These are phyloP conservation scores for Aureobasidium sp. DNA, from an alignment of 2,329 filamentous ascomycete genomes.

Conservation along the genomic window DNA sequence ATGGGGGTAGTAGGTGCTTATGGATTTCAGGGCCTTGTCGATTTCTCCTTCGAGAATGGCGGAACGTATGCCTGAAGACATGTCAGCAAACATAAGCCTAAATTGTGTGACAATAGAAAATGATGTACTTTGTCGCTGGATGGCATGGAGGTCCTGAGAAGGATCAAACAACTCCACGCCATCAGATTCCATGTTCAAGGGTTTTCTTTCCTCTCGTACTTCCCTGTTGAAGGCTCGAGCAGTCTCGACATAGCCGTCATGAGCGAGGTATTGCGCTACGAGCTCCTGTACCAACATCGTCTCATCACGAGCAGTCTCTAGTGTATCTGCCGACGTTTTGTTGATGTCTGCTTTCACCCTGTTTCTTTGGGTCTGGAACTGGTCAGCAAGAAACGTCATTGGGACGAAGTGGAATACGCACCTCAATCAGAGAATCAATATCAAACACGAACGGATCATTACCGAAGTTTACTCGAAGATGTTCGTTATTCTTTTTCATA, in stretches of 20 bases:
- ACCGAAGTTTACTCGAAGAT: constrained; percentile 54
- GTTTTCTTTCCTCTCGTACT: constrained; percentile 62
- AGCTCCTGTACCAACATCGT: constrained; percentile 73
- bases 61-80: constrained; percentile 62
- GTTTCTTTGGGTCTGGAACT: constrained; percentile 49
- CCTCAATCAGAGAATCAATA: constrained; percentile 78
- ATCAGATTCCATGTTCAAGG: constrained; percentile 37
- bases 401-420: constrained; percentile 33
- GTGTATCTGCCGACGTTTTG: constrained; percentile 44
- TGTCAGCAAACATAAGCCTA: background rate
- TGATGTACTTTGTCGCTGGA: constrained; percentile 72
- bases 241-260: constrained; percentile 93
- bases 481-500: constrained; percentile 56
- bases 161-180: constrained; percentile 54
- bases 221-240: constrained; percentile 82
- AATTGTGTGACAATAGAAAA: background rate
- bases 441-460: constrained; percentile 77
- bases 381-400: constrained; percentile 12
- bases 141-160: constrained; percentile 76
- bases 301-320: constrained; percentile 61
- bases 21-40: constrained; percentile 78
- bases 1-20: constrained; percentile 66
- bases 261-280: constrained; percentile 80
- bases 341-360: constrained; percentile 55
- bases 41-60: constrained; percentile 89